Conservation (phyloP, 495 filamentous ascomycete species). For the Penicillium diatomitis region DNA sequence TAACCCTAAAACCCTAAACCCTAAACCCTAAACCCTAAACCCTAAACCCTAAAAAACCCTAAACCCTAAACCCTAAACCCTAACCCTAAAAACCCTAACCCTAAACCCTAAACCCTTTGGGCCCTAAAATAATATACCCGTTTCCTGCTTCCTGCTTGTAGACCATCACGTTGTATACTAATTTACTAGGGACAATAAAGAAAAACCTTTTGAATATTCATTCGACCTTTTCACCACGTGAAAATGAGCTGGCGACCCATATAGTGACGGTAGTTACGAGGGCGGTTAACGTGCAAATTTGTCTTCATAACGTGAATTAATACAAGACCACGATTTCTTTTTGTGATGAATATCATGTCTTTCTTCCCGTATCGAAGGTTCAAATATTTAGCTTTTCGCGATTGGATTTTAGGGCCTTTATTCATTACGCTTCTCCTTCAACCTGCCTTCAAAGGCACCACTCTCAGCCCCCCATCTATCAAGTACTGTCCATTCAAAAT, state of each 20-base stretch:
- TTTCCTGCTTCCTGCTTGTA: background rate
- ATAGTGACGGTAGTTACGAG: background rate
- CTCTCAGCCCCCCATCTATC: no score
- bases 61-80: no score
- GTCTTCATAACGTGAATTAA: no score
- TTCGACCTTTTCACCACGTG: background rate
- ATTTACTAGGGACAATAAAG: background rate
- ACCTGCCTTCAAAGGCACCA: background rate
- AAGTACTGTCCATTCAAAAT: background rate
- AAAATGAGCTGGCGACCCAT: background rate
- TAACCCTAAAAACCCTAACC: no score
- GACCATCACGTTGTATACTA: background rate
- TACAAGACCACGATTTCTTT: background rate
- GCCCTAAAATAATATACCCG: background rate
- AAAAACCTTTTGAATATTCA: background rate
- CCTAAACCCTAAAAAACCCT: no score
- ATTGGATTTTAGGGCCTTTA: background rate
- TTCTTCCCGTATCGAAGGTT: constrained; percentile 1
- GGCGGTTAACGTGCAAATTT: background rate
- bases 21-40: no score
- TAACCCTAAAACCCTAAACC: no score
- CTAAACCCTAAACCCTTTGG: no score
- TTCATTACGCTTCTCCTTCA: background rate
- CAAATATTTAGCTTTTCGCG: background rate
- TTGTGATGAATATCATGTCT: background rate